A percentile compares a stretch with the other conserved stretches of the same genome.
These are phyloP conservation scores for Catharanthus roseus DNA, from an alignment of 257 asterid species.

Conservation along the genomic window DNA sequence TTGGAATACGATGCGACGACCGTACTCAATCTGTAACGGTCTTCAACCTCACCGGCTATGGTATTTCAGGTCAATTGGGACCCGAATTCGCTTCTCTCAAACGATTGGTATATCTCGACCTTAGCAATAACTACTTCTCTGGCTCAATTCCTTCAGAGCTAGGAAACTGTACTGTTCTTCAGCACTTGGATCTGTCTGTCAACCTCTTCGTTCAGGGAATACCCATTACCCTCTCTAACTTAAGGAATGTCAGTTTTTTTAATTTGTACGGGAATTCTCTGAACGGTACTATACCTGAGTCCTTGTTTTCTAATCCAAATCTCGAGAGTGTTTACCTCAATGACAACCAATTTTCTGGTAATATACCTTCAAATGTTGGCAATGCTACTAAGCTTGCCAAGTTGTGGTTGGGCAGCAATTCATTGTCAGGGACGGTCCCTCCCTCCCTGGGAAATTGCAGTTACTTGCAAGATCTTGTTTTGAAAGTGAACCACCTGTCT, in stretches of 20 bases:
- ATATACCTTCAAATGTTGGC: constrained; percentile 51
- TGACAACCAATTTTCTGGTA: constrained; percentile 52
- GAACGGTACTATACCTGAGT: constrained; percentile 52
- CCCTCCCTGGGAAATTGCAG: constrained; percentile 60
- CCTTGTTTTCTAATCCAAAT: constrained; percentile 45
- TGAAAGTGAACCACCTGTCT: constrained; percentile 42
- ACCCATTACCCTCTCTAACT: constrained; percentile 49
- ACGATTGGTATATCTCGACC: constrained; percentile 39
- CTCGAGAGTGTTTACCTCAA: constrained; percentile 39
- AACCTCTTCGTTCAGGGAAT: constrained; percentile 53
- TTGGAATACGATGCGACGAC: constrained; percentile 56
- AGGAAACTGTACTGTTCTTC: constrained; percentile 45
- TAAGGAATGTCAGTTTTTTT: constrained; percentile 33
- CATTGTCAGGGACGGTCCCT: constrained; percentile 57
- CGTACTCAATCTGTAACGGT: constrained; percentile 23
- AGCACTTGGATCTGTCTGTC: constrained; percentile 41
- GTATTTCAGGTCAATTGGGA: constrained; percentile 64
- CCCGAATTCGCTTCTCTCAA: constrained; percentile 49
- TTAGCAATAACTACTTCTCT: constrained; percentile 38
- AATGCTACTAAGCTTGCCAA: constrained; percentile 30
- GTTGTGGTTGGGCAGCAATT: constrained; percentile 40
- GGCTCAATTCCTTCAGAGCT: constrained; percentile 51
- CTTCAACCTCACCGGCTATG: constrained; percentile 43
- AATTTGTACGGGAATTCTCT: constrained; percentile 47
- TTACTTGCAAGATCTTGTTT: constrained; percentile 39